Evolutionary conservation across 306 rosid species (phyloP), one percentile per base, ranked within the genome.

Genomic region (Biancaea sappan): DNA sequence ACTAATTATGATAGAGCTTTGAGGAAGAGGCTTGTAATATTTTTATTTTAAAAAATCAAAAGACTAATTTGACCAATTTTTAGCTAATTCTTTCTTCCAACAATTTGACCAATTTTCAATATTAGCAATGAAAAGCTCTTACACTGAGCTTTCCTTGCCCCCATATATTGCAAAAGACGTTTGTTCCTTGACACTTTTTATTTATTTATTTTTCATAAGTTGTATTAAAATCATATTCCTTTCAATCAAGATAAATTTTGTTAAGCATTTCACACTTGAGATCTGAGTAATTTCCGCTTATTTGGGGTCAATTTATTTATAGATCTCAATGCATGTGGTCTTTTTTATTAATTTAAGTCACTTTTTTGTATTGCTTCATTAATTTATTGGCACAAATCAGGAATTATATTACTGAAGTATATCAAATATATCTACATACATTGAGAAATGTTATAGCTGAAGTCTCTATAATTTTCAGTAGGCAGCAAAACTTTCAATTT

Each of bases 131-230:
- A 47, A 63, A 66, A 60, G 80, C 73, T 74, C 79, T 37, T 84
- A 87, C 72, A 37, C 83, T 10, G 68, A 62, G 69, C 81, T 71
- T 48, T 69, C 86, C 37, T 15, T 68, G 72, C 81, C 89, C 25
- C 82, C 88, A 10, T 72, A 74, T 48, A 31, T 31, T 19, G 76
- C 11, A 47, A 68, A 87, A 60, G 90, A 74, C 51, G 69, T n/a
- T n/a, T n/a, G n/a, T n/a, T n/a, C n/a, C n/a, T 19, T 9, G 79
- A 86, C 62, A 64, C 84, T 16, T 60, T 50, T 44, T 82, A 73
- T 83, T 72, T 82, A 31, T 62, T 77, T 62, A 62, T 78, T 29
- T 83, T 52, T 41, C 71, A 78, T 73, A 78, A 79, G 75, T 72
- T 73, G 73, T 73, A 24, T 84, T 47, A 69, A 70, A 79, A 68